Percentiles rank a stretch among this genome's conserved stretches.
These are phyloP conservation scores for Botrytis galanthina DNA, from an alignment of 2,329 filamentous ascomycete genomes.

Conservation along the genomic window DNA sequence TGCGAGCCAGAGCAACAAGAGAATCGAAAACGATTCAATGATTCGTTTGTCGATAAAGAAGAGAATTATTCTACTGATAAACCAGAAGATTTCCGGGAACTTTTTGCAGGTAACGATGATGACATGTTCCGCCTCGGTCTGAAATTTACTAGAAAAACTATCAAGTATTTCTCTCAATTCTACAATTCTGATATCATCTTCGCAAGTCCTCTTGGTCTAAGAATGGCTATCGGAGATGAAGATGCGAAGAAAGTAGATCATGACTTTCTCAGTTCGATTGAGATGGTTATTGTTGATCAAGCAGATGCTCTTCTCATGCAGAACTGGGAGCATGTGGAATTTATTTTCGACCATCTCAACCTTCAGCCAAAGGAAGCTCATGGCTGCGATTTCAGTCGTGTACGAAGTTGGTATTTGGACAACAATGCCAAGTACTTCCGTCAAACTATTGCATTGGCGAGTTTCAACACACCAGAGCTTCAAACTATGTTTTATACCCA, in stretches of 20 bases:
- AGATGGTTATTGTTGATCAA: slow-evolving; percentile 86
- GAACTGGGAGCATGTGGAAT: slow-evolving; percentile 95
- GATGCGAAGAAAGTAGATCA: slow-evolving; percentile 68
- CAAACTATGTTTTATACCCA: slow-evolving; percentile 73
- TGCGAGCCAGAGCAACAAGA: slow-evolving; percentile 88
- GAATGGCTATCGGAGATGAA: slow-evolving; percentile 81
- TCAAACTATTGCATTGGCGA: slow-evolving; percentile 78
- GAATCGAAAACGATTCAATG: slow-evolving; percentile 88
- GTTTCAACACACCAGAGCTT: slow-evolving; percentile 85
- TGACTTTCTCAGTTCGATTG: slow-evolving; percentile 92
- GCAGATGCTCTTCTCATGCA: slow-evolving; percentile 94
- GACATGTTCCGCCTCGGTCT: slow-evolving; percentile 96
- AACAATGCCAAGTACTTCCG: slow-evolving; percentile 75
- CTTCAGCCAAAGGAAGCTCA: slow-evolving; percentile 84
- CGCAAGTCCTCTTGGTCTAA: slow-evolving; percentile 83
- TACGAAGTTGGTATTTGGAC: slow-evolving; percentile 91
- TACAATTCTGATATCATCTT: slow-evolving; percentile 96
- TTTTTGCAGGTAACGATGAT: slow-evolving; percentile 94
- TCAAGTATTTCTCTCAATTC: slow-evolving; percentile 93
- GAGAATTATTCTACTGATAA: slow-evolving; percentile 69
- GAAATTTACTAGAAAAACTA: slow-evolving; percentile 93
- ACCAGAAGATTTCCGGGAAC: slow-evolving; percentile 80
- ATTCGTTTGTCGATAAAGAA: slow-evolving; percentile 70
- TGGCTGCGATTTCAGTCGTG: slow-evolving; percentile 89
- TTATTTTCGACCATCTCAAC: slow-evolving; percentile 89